Evolutionary conservation across 116 monocot species (phyloP), one percentile per base, ranked within the genome.

Genomic region (Posidonia oceanica): DNA sequence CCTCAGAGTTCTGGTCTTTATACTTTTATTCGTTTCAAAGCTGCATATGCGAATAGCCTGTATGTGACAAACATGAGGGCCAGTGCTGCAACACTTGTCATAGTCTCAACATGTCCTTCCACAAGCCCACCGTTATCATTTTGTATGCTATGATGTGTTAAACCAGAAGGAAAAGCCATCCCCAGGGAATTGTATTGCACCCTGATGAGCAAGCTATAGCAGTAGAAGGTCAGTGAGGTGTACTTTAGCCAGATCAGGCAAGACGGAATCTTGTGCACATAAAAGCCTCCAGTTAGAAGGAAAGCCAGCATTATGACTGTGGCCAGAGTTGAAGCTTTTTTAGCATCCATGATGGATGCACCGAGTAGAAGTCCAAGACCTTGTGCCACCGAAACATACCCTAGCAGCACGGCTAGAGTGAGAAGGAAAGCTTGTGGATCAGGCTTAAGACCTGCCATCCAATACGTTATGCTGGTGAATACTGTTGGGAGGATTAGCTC

Each of bases 181-280:
- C 75, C 71, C n/a, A 42, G 39, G 3, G 52, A 76, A 37, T 17
- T 52, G 40, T 89, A 90, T 39, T 94, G 87, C 7, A 86, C 68
- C 5, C 11, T 59, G 54, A 90, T 72, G 10, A 91, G 84, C 37
- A 95, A 59, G 64, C 74, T 72, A 72, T 81, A 95, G 75, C 88
- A 78, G 75, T 95, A 91, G 75, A 78, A 95, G 48, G 84, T 95
- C 62, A 79, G 82, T 3, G 95, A 91, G 18, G 68, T 76, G 65
- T 95, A 95, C 74, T 91, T 95, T n/a, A 84, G 7, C 95, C 95
- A 95, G 0, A 39, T 23, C 75, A 95, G 44, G 66, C 82, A 84
- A 8, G 59, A 17, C 17, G 95, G 95, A 3, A 88, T 79, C 37
- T 84, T 76, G 38, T 82, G 78, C 40, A 95, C 91, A 36, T 95